Percentiles rank a stretch among this genome's conserved stretches.
phyloP scores from a whole-genome alignment of 2,329 filamentous ascomycete species.

The Camillea tinctor region DNA sequence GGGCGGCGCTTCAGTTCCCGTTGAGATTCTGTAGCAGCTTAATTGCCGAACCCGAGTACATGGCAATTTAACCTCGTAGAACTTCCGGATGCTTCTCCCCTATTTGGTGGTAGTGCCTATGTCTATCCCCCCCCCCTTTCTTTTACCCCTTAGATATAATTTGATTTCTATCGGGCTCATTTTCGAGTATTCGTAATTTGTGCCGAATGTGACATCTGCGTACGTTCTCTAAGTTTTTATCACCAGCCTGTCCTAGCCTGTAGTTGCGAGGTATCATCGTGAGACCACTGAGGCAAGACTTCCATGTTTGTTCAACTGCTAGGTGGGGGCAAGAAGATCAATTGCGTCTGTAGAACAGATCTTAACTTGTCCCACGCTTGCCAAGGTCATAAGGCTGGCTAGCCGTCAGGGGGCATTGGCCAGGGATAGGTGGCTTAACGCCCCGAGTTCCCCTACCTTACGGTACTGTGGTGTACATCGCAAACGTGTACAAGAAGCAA shows the following conservation, averaged over 20 bases:
- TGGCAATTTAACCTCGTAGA: neutral
- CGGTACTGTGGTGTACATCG: neutral
- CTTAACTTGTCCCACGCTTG: neutral
- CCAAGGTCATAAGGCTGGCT: neutral
- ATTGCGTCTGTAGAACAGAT: neutral
- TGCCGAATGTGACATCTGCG: too few relatives aligned
- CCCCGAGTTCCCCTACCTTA: neutral
- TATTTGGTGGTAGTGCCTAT: neutral
- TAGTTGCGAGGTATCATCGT: too few relatives aligned
- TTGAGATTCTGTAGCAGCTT: neutral
- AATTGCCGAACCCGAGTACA: neutral
- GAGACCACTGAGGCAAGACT: too few relatives aligned
- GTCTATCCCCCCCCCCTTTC: neutral
- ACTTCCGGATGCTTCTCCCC: neutral
- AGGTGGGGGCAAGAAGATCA: neutral
- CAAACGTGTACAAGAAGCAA: neutral
- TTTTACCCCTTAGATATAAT: too few relatives aligned
- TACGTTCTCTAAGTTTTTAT: too few relatives aligned
- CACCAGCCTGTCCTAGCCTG: too few relatives aligned
- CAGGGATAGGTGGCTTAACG: neutral
- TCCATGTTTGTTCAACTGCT: neutral
- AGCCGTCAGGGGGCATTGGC: neutral
- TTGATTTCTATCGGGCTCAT: too few relatives aligned
- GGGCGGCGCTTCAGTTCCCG: conserved; percentile 10
- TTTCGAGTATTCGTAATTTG: too few relatives aligned